A percentile compares a stretch with the other conserved stretches of the same genome.
phyloP scores from a whole-genome alignment of 176 grass and related monocot species.

The Secale cereale region DNA sequence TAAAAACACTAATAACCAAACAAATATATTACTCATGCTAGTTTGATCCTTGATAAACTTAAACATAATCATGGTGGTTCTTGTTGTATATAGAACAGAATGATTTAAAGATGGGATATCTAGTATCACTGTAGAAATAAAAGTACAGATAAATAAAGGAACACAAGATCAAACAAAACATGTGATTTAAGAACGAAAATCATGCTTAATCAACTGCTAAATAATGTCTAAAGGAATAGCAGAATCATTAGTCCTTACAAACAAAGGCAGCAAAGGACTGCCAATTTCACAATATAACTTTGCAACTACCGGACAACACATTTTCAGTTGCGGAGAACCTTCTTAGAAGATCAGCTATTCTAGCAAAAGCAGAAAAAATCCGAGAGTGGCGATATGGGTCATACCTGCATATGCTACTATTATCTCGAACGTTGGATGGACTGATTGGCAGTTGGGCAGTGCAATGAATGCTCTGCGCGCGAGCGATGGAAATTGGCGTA shows the following conservation, averaged over 20 bases:
- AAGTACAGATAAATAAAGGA: not conserved
- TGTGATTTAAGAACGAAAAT: not conserved
- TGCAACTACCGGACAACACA: conserved; percentile 4
- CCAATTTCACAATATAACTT: conserved; percentile 13
- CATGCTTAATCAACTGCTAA: not conserved
- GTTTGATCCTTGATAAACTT: not conserved
- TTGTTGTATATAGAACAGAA: not conserved
- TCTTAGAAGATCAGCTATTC: conserved; percentile 15
- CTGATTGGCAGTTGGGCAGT: no score
- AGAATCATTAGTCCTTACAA: not conserved
- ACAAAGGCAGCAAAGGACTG: not conserved
- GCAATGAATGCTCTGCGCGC: no score
- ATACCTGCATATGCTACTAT: no score
- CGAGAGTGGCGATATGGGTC: no score
- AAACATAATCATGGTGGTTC: not conserved
- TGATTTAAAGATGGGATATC: not conserved
- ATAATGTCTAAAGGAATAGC: not conserved
- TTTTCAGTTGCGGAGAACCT: not conserved
- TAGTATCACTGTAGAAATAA: not conserved
- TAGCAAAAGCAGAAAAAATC: not conserved
- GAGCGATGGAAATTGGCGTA: no score
- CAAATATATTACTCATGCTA: not conserved
- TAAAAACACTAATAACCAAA: not conserved
- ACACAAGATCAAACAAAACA: not conserved
- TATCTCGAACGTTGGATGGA: no score